Percentiles rank a stretch among this genome's conserved stretches.
Evolutionary conservation across 345 rosid genomes (phyloP).

Genomic region (Eucalyptus globulus): DNA sequence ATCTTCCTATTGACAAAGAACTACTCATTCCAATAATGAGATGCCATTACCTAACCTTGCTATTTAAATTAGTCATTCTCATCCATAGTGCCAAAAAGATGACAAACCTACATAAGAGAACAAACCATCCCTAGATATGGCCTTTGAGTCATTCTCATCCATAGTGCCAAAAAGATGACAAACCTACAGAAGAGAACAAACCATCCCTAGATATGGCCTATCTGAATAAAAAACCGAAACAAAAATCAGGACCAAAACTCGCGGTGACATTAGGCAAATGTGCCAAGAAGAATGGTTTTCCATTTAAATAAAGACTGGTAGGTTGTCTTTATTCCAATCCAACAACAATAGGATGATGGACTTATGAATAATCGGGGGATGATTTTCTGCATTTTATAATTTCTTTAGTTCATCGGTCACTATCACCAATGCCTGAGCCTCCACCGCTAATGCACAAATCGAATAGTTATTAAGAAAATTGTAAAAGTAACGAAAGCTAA

Average conservation of each 20-base stretch:
- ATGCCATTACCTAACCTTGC: neutral
- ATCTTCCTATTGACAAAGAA: neutral
- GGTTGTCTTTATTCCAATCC: too few relatives aligned
- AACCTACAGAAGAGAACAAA: too few relatives aligned
- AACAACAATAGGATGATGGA: fast-evolving
- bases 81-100: neutral
- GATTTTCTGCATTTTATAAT: neutral
- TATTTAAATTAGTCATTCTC: neutral
- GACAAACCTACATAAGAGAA: neutral
- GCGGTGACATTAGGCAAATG: too few relatives aligned
- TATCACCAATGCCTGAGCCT: neutral
- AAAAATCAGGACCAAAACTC: too few relatives aligned
- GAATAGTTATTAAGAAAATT: too few relatives aligned
- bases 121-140: neutral
- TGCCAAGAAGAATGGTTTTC: too few relatives aligned
- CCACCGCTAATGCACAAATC: neutral
- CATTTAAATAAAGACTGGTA: too few relatives aligned
- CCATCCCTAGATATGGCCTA: too few relatives aligned
- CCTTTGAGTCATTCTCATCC: neutral
- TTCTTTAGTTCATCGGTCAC: neutral
- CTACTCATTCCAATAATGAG: neutral
- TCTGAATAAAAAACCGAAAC: too few relatives aligned
- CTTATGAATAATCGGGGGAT: neutral
- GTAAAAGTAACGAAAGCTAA: too few relatives aligned
- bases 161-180: too few relatives aligned